Evolutionary conservation across 176 grass and related monocot genomes (phyloP).

Genomic region (Paspalum vaginatum): DNA sequence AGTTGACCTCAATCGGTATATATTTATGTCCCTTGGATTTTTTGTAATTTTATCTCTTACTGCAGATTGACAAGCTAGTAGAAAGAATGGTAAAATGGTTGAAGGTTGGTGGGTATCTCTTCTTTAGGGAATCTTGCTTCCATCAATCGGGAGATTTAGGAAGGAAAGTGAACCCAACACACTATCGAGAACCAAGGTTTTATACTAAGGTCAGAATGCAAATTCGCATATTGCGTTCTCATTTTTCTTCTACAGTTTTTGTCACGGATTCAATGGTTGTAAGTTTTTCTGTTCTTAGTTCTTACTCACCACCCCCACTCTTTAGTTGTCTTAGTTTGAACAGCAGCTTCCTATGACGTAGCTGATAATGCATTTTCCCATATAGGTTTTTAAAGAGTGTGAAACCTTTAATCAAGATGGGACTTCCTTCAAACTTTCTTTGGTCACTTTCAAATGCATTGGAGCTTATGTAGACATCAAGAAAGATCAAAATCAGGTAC

Average conservation of each 20-base stretch:
- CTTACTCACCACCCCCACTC: not conserved
- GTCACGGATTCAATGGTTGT: not conserved
- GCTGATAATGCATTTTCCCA: slow-evolving; percentile 4
- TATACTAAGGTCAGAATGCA: slow-evolving; percentile 81
- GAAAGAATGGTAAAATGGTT: slow-evolving; percentile 88
- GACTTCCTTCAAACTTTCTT: slow-evolving; percentile 76
- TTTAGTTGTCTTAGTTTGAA: not conserved
- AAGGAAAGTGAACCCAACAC: slow-evolving; percentile 94
- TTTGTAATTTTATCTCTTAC: slow-evolving; percentile 29
- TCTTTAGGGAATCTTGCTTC: slow-evolving; percentile 99
- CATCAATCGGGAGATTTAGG: slow-evolving; percentile 95
- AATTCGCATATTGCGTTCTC: not conserved
- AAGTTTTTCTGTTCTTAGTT: not conserved
- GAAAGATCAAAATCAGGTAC: slow-evolving; percentile 97
- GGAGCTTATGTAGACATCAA: slow-evolving; percentile 92
- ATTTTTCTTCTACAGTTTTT: not conserved
- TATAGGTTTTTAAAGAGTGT: slow-evolving; percentile 88
- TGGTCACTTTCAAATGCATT: slow-evolving; percentile 83
- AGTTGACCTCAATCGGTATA: not conserved
- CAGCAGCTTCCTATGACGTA: slow-evolving; percentile 4
- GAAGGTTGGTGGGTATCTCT: slow-evolving; percentile 86
- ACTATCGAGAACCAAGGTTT: slow-evolving; percentile 91
- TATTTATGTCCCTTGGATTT: not conserved
- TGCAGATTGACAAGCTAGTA: slow-evolving; percentile 70
- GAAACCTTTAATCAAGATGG: slow-evolving; percentile 61